Evolutionary conservation across 2,329 filamentous ascomycete genomes (phyloP), one percentile per base, ranked within the genome.

Genomic region (Fusarium sp.): DNA sequence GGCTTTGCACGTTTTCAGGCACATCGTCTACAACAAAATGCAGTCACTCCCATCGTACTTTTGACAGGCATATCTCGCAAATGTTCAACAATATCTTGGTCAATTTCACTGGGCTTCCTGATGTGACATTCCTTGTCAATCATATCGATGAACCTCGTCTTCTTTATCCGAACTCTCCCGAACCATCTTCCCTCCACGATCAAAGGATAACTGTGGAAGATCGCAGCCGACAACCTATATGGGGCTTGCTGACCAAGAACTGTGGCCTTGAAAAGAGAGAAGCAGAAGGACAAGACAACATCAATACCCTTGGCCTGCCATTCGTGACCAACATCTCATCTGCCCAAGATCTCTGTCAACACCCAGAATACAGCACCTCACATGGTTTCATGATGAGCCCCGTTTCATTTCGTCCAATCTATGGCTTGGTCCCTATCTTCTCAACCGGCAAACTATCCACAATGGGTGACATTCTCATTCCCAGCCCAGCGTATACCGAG

Each of bases 381-480:
- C 85, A 89, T 71, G 87, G 86, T 13, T 78, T 88, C 24, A 76
- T 86, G 36, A 79, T 81, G 15, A 81, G 80, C 13, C 86, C 87
- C 0, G 77, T 81, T 7, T 83, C 84, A 0, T 82, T 87, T 20
- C 75, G 75, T 2, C 71, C 85, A 1, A 81, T 85, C 0, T 72
- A 83, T 42, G 82, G 80, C 0, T 53, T 80, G 4, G 80, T 87
- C 3, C 87, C 87, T 0, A 75, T 89, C 0, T 80, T 89, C 1
- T 86, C 86, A 3, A 83, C 81, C 1, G 84, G 83, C 4, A 74
- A 81, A 1, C 79, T 80, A 0, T 85, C 84, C 1, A 84, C 85
- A 0, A 86, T 88, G 81, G 81, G 81, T 42, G 86, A 89, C 58
- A 83, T 90, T 10, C 72, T 89, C 9, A 84, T 85, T 42, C 88